Evolutionary conservation across 306 rosid species (phyloP), one percentile per base, ranked within the genome.

Genomic region (Fragaria ananassa): DNA sequence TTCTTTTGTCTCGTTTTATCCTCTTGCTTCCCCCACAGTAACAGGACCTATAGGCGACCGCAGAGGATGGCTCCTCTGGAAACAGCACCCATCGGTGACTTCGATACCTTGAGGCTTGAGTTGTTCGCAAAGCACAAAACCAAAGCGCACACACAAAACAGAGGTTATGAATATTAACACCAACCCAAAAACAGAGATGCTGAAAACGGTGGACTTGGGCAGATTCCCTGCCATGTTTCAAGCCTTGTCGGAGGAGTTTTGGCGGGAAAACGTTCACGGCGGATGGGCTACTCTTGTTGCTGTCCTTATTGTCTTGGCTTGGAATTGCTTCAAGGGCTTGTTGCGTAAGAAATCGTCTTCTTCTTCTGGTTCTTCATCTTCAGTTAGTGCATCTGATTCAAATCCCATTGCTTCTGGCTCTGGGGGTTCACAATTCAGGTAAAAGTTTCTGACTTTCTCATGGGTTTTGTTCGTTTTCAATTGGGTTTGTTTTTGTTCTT

Each of bases 251-350:
- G 83, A 68, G 69, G 85, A 74, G 35, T 72, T 85, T 70, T 82
- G 85, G 78, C 74, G 85, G 76, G 83, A 81, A 77, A 85, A 73
- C 82, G 45, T 76, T 54, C 74, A 76, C 63, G 89, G 91, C 21
- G 86, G 89, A 23, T 89, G 89, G 83, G 89, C 85, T 53, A 88
- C 89, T 31, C 74, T 81, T 37, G 6, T 82, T 17, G 89, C 81
- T 74, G 50, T 88, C 45, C 17, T 87, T 42, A 31, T 89, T 66
- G 46, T 90, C 57, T 73, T 87, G 57, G 49, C 84, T 72, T 86
- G 86, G 85, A 89, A 77, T 18, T 80, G 50, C 3, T 72, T 76
- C 68, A 78, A 71, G 69, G 77, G 74, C 41, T 67, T 79, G 27
- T 78, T 68, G 78, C 63, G 70, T 35, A 47, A 64, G 70, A 74